phyloP scores from a whole-genome alignment of 2,329 filamentous ascomycete species.

The Aureobasidium sp. region DNA sequence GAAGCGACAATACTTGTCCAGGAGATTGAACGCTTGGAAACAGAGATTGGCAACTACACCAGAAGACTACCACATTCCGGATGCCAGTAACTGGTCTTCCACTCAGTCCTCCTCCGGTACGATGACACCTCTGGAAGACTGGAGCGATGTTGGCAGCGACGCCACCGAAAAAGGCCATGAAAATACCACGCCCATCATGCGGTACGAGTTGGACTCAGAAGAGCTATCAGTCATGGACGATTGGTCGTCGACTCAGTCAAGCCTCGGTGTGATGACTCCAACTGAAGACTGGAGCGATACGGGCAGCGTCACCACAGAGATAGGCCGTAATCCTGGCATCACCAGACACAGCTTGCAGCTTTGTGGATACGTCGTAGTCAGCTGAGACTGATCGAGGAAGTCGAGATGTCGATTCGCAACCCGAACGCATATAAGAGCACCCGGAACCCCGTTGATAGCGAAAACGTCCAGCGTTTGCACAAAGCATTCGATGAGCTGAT shows the following conservation, averaged over 20 bases:
- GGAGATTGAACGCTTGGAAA: neutral
- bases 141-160: neutral
- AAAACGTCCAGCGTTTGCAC: neutral
- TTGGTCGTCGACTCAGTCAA: neutral
- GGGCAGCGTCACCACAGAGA: neutral
- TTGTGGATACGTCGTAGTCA: neutral
- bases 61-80: neutral
- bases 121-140: neutral
- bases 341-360: neutral
- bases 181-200: neutral
- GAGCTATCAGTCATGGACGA: neutral
- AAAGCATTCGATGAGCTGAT: neutral
- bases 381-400: neutral
- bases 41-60: neutral
- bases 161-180: neutral
- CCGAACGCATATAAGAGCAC: no score
- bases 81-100: neutral
- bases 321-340: neutral
- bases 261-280: neutral
- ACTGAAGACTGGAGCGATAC: neutral
- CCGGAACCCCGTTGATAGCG: neutral
- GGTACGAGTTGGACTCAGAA: no score
- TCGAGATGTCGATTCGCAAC: neutral
- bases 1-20: no score
- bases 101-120: neutral